Percentiles rank a stretch among this genome's conserved stretches.
Evolutionary conservation across 768 basidiomycete genomes (phyloP).

Genomic region (Leccinellum albellum): DNA sequence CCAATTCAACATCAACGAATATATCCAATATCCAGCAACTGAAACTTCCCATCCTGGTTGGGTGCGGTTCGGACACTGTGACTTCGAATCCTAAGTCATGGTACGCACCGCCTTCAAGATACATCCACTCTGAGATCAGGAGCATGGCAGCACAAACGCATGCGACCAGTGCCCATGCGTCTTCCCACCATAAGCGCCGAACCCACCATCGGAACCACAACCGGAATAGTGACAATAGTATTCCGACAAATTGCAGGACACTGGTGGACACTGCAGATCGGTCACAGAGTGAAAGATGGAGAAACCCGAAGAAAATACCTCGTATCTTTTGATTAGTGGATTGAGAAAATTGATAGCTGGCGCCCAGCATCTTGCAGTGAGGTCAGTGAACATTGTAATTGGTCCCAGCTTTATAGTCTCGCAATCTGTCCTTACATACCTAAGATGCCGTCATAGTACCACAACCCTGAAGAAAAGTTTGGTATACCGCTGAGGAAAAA

Average conservation of each 20-base stretch:
- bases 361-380: slow-evolving; percentile 1
- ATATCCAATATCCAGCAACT: slow-evolving; percentile 16
- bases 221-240: slow-evolving; percentile 15
- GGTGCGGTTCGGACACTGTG: not conserved
- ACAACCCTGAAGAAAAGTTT: not conserved
- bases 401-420: slow-evolving; percentile 1
- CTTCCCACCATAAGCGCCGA: slow-evolving; percentile 22
- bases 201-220: slow-evolving; percentile 14
- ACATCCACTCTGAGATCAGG: slow-evolving; percentile 10
- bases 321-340: slow-evolving; percentile 4
- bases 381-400: not conserved
- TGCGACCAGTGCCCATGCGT: slow-evolving; percentile 12
- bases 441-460: not conserved
- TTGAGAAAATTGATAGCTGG: slow-evolving; percentile 9
- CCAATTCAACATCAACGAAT: not conserved
- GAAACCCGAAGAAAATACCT: slow-evolving; percentile 1
- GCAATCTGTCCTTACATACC: not conserved
- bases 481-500: not conserved
- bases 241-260: slow-evolving; percentile 9
- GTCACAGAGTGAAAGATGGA: not conserved
- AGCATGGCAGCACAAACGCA: slow-evolving; percentile 1
- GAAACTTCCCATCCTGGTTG: slow-evolving; percentile 4
- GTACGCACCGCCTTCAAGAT: slow-evolving; percentile 16
- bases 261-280: slow-evolving; percentile 1
- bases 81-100: not conserved